Evolutionary conservation across 2,329 filamentous ascomycete genomes (phyloP).

Genomic region (Pyricularia pennisetigena): DNA sequence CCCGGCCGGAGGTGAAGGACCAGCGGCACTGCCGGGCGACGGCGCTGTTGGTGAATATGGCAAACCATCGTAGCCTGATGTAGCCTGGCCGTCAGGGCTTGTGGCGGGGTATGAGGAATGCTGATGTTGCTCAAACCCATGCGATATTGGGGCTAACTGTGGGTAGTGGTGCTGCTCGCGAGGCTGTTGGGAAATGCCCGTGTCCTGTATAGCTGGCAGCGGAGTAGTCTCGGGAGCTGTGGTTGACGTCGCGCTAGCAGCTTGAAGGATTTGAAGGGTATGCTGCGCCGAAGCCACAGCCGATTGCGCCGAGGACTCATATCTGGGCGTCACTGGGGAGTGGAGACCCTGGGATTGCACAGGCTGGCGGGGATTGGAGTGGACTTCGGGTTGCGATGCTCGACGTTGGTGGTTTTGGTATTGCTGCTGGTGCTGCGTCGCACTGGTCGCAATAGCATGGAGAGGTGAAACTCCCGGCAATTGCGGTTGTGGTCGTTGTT

Average conservation of each 20-base stretch:
- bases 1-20: neutral
- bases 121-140: conserved; percentile 2
- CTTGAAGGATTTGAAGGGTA: neutral
- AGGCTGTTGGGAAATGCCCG: neutral
- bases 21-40: neutral
- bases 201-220: neutral
- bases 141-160: neutral
- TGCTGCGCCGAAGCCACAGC: conserved; percentile 2
- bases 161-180: conserved; percentile 3
- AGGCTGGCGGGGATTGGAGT: neutral
- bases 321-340: neutral
- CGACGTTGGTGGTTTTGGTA: neutral
- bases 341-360: neutral
- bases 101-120: neutral
- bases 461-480: neutral
- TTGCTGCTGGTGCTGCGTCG: neutral
- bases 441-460: neutral
- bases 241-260: neutral
- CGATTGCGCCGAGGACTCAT: neutral
- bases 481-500: neutral
- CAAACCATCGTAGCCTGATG: neutral
- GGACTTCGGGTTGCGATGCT: neutral
- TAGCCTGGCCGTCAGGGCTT: neutral
- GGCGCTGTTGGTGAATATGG: neutral
- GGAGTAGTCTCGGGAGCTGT: neutral